Evolutionary conservation across 306 rosid species (phyloP).

Genomic region (Albizia julibrissin): DNA sequence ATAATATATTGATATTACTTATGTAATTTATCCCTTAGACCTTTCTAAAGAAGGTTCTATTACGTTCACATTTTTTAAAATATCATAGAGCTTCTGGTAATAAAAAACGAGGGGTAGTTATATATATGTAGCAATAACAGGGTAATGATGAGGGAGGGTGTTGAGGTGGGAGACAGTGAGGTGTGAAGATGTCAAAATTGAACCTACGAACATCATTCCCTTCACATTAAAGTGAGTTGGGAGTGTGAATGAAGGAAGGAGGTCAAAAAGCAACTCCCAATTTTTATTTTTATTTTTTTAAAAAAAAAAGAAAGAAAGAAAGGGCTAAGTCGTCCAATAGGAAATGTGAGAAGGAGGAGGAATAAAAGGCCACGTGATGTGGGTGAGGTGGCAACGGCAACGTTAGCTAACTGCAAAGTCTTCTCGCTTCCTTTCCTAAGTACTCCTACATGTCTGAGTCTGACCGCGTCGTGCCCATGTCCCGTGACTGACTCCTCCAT

Average conservation of each 20-base stretch:
- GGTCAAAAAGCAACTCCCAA: background rate
- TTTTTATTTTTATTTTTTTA: too few relatives aligned
- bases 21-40: too few relatives aligned
- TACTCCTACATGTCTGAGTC: background rate
- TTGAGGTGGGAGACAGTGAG: background rate
- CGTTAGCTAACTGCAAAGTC: conserved; percentile 3
- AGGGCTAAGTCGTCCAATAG: background rate
- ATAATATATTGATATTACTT: too few relatives aligned
- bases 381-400: background rate
- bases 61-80: too few relatives aligned
- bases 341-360: background rate
- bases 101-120: too few relatives aligned
- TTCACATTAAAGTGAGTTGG: background rate
- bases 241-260: background rate
- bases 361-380: conserved; percentile 25
- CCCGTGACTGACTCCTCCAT: background rate
- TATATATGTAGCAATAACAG: background rate
- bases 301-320: background rate
- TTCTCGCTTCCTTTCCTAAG: background rate
- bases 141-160: background rate
- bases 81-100: too few relatives aligned
- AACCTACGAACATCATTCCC: conserved; percentile 23
- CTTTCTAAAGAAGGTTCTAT: too few relatives aligned
- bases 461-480: background rate
- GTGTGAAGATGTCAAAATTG: conserved; percentile 18